Evolutionary conservation across 2,329 filamentous ascomycete species (phyloP).

Genomic region (Fonsecaea pugnacius): DNA sequence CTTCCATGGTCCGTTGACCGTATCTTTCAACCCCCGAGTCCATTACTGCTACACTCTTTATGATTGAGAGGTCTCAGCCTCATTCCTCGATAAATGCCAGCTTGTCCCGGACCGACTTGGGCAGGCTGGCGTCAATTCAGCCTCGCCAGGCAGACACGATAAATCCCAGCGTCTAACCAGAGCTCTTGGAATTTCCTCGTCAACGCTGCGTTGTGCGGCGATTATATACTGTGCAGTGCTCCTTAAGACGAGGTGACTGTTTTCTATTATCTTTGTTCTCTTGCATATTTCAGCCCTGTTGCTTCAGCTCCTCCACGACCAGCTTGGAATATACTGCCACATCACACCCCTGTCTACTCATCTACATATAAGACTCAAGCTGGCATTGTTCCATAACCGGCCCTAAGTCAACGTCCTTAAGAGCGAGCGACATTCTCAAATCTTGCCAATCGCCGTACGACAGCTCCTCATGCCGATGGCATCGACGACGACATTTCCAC

Average conservation of each 20-base stretch:
- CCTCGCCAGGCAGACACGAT: slow-evolving; percentile 21
- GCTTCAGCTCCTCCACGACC: background rate
- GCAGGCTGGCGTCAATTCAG: slow-evolving; percentile 16
- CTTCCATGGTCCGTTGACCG: background rate
- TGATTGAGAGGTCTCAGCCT: slow-evolving; percentile 53
- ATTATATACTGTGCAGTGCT: background rate
- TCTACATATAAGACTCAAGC: too few species aligned
- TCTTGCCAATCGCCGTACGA: background rate
- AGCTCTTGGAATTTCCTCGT: background rate
- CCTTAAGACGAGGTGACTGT: background rate
- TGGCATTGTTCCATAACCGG: too few species aligned
- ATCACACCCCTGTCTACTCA: too few species aligned
- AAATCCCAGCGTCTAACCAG: slow-evolving; percentile 43
- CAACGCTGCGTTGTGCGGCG: background rate
- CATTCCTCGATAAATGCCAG: slow-evolving; percentile 63
- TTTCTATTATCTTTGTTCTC: background rate
- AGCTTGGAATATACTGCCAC: background rate
- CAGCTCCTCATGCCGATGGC: background rate
- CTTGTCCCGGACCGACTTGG: slow-evolving; percentile 41
- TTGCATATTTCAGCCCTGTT: background rate
- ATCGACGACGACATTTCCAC: background rate
- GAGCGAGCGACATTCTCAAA: background rate
- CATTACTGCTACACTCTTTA: background rate
- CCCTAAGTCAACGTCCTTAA: too few species aligned
- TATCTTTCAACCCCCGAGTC: background rate